A percentile compares a stretch with the other conserved stretches of the same genome.
Conservation (phyloP, 495 filamentous ascomycete species). For the Annulohypoxylon stygium region DNA sequence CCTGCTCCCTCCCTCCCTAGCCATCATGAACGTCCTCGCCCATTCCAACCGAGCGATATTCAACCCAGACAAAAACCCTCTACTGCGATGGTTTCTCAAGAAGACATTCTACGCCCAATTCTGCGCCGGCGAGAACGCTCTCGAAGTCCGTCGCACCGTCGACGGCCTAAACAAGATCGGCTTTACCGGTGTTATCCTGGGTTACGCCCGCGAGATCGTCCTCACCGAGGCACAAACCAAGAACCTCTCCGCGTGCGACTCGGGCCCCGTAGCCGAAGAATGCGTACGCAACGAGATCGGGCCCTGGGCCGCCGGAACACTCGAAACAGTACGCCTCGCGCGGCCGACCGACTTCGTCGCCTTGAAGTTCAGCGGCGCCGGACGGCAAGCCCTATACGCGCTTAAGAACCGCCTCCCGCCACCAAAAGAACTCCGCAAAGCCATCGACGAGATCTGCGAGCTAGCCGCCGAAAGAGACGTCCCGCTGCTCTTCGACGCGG, state of each 20-base stretch:
- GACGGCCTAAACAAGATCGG: slow-evolving; percentile 72
- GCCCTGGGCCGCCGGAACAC: slow-evolving; percentile 78
- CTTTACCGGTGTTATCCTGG: slow-evolving; percentile 81
- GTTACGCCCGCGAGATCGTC: slow-evolving; percentile 81
- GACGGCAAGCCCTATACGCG: slow-evolving; percentile 75
- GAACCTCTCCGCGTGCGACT: slow-evolving; percentile 51
- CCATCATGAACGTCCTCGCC: slow-evolving; percentile 76
- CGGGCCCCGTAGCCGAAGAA: slow-evolving; percentile 55
- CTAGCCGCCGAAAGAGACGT: slow-evolving; percentile 78
- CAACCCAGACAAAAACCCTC: slow-evolving; percentile 68
- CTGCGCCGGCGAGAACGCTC: slow-evolving; percentile 77
- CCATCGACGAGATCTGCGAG: slow-evolving; percentile 82
- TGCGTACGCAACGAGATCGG: slow-evolving; percentile 72
- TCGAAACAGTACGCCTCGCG: slow-evolving; percentile 81
- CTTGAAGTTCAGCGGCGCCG: slow-evolving; percentile 94
- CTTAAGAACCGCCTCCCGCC: slow-evolving; percentile 71
- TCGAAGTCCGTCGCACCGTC: slow-evolving; percentile 72
- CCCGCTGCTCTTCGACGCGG: slow-evolving; percentile 87
- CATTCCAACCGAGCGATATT: slow-evolving; percentile 72
- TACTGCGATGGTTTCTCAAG: slow-evolving; percentile 71
- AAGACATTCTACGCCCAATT: slow-evolving; percentile 88
- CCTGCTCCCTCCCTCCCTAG: slow-evolving; percentile 78
- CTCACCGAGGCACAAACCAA: slow-evolving; percentile 65
- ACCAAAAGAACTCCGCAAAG: slow-evolving; percentile 70
- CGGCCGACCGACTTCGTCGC: slow-evolving; percentile 85